Conservation (phyloP, 225 moss, liverwort and hornwort genomes). For the Physcomitrellopsis africana region DNA sequence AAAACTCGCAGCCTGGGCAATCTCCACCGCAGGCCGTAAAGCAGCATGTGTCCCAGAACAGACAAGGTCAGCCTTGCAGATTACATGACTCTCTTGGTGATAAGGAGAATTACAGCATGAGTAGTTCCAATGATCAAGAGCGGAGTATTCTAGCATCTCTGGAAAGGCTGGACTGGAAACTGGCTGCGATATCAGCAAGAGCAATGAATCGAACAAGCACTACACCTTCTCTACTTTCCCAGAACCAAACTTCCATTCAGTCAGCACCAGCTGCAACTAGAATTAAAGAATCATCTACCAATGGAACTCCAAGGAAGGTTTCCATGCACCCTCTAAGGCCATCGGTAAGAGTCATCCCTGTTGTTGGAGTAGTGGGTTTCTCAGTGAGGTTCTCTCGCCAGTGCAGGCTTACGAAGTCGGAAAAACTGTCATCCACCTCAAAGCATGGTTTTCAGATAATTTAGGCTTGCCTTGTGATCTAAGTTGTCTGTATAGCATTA, state of each 20-base stretch:
- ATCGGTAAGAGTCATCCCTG: slow-evolving; percentile 47
- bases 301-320: slow-evolving; percentile 46
- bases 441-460: not conserved
- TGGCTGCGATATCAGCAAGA: slow-evolving; percentile 69
- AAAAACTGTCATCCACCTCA: no score
- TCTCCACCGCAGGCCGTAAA: slow-evolving; percentile 29
- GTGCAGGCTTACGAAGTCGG: no score
- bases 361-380: not conserved
- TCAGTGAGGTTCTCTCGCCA: no score
- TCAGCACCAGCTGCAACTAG: slow-evolving; percentile 77
- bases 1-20: slow-evolving; percentile 46
- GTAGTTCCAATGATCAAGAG: slow-evolving; percentile 68
- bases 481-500: not conserved
- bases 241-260: slow-evolving; percentile 65
- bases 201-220: slow-evolving; percentile 51
- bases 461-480: slow-evolving; percentile 20
- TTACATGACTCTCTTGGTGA: slow-evolving; percentile 44
- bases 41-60: slow-evolving; percentile 27
- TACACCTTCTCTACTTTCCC: slow-evolving; percentile 61
- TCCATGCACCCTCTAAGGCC: slow-evolving; percentile 59
- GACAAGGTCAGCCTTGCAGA: slow-evolving; percentile 22
- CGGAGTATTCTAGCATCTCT: slow-evolving; percentile 81
- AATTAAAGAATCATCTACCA: slow-evolving; percentile 26
- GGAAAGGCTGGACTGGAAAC: slow-evolving; percentile 84
- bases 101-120: slow-evolving; percentile 57